Percentiles rank a stretch among this genome's conserved stretches.
phyloP scores from a whole-genome alignment of 495 filamentous ascomycete genomes.

The Penicillium steckii region DNA sequence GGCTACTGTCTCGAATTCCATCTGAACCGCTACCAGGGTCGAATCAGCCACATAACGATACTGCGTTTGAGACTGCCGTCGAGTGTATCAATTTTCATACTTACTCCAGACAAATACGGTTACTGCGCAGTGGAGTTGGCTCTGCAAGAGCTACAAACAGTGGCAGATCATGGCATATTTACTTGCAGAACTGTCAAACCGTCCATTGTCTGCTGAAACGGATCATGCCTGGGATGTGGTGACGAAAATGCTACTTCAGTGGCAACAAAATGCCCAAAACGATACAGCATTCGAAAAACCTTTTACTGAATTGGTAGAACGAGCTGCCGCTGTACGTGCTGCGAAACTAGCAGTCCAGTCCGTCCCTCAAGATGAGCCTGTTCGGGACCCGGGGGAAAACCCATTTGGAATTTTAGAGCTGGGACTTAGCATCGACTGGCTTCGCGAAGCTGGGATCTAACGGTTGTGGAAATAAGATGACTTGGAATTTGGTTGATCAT shows the following conservation, averaged over 20 bases:
- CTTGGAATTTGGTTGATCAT: conserved; percentile 6
- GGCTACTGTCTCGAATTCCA: conserved; percentile 49
- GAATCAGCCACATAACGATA: background rate
- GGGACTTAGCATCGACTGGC: background rate
- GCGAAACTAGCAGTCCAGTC: background rate
- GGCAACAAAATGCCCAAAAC: conserved; percentile 16
- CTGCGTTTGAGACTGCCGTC: conserved; percentile 1
- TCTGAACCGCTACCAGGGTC: conserved; percentile 37
- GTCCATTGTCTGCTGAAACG: conserved; percentile 56
- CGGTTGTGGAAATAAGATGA: background rate
- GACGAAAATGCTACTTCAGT: conserved; percentile 51
- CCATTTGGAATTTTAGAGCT: background rate
- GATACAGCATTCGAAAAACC: background rate
- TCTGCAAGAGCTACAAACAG: conserved; percentile 76
- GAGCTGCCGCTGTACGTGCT: background rate
- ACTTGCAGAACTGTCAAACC: conserved; percentile 66
- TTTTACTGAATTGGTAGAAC: background rate
- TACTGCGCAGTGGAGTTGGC: conserved; percentile 6
- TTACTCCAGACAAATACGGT: conserved; percentile 4
- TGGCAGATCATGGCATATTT: conserved; percentile 71
- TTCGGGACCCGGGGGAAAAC: background rate
- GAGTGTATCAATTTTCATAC: conserved; percentile 4
- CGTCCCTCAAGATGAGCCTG: background rate
- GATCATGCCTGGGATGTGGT: conserved; percentile 74
- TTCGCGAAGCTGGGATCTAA: background rate